Base-by-base conservation (phyloP, 2,329 filamentous ascomycete genomes). In the Paecilomyces dactylethromorphus region DNA sequence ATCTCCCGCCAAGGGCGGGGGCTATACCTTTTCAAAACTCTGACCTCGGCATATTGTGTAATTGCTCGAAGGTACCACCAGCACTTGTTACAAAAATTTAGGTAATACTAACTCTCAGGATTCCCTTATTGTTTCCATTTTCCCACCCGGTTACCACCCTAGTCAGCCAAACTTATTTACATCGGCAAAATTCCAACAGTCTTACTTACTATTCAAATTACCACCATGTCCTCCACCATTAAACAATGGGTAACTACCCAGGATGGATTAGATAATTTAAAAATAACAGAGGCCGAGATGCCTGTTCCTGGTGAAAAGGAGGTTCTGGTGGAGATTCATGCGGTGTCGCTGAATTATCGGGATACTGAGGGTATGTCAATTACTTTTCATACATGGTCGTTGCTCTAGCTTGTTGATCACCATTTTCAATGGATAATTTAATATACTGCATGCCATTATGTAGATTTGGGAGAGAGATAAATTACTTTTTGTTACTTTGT, bases 191-290 rank as follows among this genome's bases (percentile, higher is more conserved):
- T 45, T 45, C n/a, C 1, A 8, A 18, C 2, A 18, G 18, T 1
- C 8, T 45, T 18, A 45, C 3, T 45, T 18, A 45, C 3, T 2
- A 3, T 18, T 45, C 35, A 15, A 18, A 7, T 6, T 18, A 45
- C 15, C n/a, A 45, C 10, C 39, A 45, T 45, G 39, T 7, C 39
- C 3, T 18, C 39, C 39, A 45, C 65, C 13, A 61, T 72, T 55
- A 57, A 68, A 32, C 80, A 84, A 71, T 87, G 84, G 84, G 73
- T 78, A 15, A 83, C 82, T 1, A 71, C 71, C 50, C 79, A 85
- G 64, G 76, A 84, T 65, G 84, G 84, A 10, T 66, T 87, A 22
- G 81, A 84, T 55, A 81, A 82, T 60, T 75, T 87, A 29, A 68
- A 71, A 54, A 68, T 78, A 26, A 69, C 70, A 1, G 76, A 80